Evolutionary conservation across 257 asterid genomes (phyloP).

Genomic region (Haberlea rhodopensis): DNA sequence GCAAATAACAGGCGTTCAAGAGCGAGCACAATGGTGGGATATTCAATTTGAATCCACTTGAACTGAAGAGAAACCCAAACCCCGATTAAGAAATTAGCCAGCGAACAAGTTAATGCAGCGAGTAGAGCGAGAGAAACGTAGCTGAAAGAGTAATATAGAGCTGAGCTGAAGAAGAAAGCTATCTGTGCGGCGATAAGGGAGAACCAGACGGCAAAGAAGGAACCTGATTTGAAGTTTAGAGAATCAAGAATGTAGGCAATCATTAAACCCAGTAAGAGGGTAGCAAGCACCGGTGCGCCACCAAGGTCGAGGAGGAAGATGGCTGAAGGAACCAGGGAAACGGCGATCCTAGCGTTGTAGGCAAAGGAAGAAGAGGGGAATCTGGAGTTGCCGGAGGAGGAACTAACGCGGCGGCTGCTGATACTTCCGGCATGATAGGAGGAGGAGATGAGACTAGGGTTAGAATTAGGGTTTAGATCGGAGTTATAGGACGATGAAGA

Average conservation of each 20-base stretch:
- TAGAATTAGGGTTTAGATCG: constrained; percentile 67
- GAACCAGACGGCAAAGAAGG: constrained; percentile 89
- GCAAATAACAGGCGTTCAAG: constrained; percentile 88
- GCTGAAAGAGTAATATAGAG: constrained; percentile 54
- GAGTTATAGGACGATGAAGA: constrained; percentile 45
- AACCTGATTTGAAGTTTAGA: constrained; percentile 75
- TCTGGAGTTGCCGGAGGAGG: constrained; percentile 56
- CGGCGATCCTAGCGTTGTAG: constrained; percentile 78
- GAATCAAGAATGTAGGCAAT: constrained; percentile 87
- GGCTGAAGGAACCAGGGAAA: constrained; percentile 79
- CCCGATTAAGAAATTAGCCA: constrained; percentile 80
- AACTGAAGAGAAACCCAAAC: constrained; percentile 96
- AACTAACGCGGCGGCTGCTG: constrained; percentile 35
- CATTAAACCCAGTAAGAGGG: constrained; percentile 76
- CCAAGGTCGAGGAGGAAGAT: constrained; percentile 95
- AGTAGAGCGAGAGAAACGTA: constrained; percentile 50
- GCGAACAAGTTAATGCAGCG: constrained; percentile 64
- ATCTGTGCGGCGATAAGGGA: constrained; percentile 81
- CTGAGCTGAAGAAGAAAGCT: constrained; percentile 74
- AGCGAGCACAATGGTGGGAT: constrained; percentile 85
- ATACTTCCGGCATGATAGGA: constrained; percentile 28
- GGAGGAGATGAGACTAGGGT: constrained; percentile 43
- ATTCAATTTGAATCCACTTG: constrained; percentile 93
- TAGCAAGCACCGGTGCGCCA: constrained; percentile 85
- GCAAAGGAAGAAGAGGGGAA: constrained; percentile 61